Conservation (phyloP, 106 monocot genomes). For the Allium sativum region DNA sequence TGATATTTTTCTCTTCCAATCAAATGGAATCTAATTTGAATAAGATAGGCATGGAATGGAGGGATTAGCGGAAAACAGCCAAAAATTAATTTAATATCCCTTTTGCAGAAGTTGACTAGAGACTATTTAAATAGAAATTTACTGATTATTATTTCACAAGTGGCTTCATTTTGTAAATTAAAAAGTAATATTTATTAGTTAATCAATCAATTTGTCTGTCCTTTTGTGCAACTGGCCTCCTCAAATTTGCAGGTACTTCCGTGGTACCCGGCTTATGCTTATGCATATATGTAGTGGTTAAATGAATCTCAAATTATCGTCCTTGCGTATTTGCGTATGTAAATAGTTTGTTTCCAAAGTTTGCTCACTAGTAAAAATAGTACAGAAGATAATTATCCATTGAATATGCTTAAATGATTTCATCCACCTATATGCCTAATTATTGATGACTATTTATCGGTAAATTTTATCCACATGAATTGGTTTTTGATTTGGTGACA, state of each 20-base stretch:
- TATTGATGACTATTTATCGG: too few species aligned
- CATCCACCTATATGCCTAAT: too few species aligned
- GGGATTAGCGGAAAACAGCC: background rate
- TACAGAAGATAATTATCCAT: too few species aligned
- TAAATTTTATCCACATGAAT: too few species aligned
- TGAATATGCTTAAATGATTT: too few species aligned
- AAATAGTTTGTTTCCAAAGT: background rate
- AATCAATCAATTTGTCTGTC: background rate
- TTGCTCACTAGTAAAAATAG: background rate
- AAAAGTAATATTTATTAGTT: background rate
- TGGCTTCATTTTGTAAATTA: background rate
- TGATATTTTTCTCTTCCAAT: too few species aligned
- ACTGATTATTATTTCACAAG: background rate
- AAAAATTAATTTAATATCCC: background rate
- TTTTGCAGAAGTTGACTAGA: background rate
- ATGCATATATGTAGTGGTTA: background rate
- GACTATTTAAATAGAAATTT: background rate
- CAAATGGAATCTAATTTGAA: too few species aligned
- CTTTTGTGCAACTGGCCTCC: background rate
- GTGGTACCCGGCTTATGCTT: background rate
- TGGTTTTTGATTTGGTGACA: too few species aligned
- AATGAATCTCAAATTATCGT: background rate
- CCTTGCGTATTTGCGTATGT: background rate
- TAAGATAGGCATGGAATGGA: background rate
- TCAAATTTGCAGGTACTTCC: slow-evolving; percentile 5